phyloP scores from a whole-genome alignment of 805 yeast genomes.

The Saturnispora galanensis region DNA sequence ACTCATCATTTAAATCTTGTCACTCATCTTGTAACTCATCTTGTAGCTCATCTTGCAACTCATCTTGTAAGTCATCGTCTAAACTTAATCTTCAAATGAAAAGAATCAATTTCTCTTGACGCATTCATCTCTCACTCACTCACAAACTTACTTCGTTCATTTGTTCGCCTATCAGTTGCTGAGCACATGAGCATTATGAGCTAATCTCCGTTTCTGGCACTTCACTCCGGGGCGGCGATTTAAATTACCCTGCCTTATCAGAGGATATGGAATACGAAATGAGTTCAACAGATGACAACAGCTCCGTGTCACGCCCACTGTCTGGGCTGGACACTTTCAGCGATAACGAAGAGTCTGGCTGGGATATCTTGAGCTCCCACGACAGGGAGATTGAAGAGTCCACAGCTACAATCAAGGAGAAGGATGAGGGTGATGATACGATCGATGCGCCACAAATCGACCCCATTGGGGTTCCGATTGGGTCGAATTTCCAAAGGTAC shows the following conservation, averaged over 20 bases:
- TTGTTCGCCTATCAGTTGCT: too few relatives aligned
- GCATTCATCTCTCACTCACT: too few relatives aligned
- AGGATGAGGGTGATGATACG: not conserved
- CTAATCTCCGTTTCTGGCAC: too few relatives aligned
- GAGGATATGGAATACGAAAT: not conserved
- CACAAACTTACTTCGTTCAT: too few relatives aligned
- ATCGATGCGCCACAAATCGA: not conserved
- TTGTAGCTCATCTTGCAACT: too few relatives aligned
- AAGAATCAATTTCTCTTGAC: too few relatives aligned
- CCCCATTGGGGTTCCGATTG: too few relatives aligned
- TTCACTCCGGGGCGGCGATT: not conserved
- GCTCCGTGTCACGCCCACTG: not conserved
- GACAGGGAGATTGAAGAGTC: not conserved
- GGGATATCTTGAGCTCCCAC: constrained; percentile 2
- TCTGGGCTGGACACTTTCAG: not conserved
- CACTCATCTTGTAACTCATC: too few relatives aligned
- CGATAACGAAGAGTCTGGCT: not conserved
- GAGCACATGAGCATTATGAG: not conserved
- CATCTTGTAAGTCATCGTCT: too few relatives aligned
- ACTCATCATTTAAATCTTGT: too few relatives aligned
- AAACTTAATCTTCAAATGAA: too few relatives aligned
- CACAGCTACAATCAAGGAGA: not conserved
- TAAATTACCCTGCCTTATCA: not conserved
- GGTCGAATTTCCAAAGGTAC: not conserved
- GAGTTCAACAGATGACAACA: constrained; percentile 3